Conservation (phyloP, 1,284 basidiomycete genomes). For the Cutaneotrichosporon mucoides region DNA sequence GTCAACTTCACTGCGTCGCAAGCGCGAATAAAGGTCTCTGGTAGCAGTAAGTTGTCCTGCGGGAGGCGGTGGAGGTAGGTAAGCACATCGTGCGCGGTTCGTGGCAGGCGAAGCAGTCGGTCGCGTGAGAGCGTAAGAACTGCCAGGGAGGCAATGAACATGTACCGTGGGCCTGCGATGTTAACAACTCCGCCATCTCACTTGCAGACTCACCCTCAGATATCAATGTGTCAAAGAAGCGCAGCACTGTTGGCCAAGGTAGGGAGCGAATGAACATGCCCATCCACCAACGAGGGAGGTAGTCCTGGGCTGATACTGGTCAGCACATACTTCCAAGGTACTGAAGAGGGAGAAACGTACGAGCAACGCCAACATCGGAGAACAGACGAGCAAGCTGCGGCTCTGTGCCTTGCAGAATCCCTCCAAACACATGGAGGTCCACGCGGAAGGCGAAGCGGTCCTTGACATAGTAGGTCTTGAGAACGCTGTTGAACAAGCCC, state of each 20-base stretch:
- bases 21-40: constrained; percentile 43
- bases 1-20: constrained; percentile 40
- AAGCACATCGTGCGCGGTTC: constrained; percentile 25
- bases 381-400: constrained; percentile 62
- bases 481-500: constrained; percentile 69
- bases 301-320: constrained; percentile 32
- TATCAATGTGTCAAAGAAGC: constrained; percentile 84
- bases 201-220: constrained; percentile 59
- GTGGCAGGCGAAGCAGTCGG: constrained; percentile 33
- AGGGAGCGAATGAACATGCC: constrained; percentile 68
- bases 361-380: constrained; percentile 47
- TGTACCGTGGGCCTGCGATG: constrained; percentile 56
- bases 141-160: constrained; percentile 73
- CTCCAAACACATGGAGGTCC: constrained; percentile 71
- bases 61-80: constrained; percentile 39
- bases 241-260: constrained; percentile 68
- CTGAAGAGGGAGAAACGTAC: constrained; percentile 40
- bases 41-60: constrained; percentile 41
- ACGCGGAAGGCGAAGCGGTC: constrained; percentile 71
- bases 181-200: too few relatives aligned
- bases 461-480: constrained; percentile 69
- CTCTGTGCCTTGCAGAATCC: constrained; percentile 67
- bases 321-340: background rate
- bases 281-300: constrained; percentile 41
- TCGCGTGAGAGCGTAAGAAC: constrained; percentile 54